Evolutionary conservation across 331 rosid genomes (phyloP), one percentile per base, ranked within the genome.

Genomic region (Quercus tomentella): DNA sequence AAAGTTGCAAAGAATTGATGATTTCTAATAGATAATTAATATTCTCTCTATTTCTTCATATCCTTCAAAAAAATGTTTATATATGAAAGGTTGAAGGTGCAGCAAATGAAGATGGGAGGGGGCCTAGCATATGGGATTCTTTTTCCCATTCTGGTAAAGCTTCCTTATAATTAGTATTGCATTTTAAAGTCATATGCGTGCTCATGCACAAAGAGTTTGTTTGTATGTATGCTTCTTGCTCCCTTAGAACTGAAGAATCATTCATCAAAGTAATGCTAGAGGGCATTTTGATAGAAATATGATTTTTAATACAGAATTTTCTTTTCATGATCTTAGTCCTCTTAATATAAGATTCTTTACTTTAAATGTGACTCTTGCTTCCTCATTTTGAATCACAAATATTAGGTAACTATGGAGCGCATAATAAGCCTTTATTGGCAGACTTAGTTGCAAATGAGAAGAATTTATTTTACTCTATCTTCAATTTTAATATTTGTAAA

Each of bases 41-140:
- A 57, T 31, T 10, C 4, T 15, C 22, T 15, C 6, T 22, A 4
- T 70, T 17, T 70, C n/a, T 49, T 14, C 21, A 52, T 45, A n/a
- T 41, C 31, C 5, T 7, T 5, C 10, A 14, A 49, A 49, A 37
- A 3, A 49, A 12, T 49, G 5, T 49, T 45, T 49, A 3, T 3
- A 49, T 18, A 1, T 72, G 5, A 20, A 61, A 86, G 92, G 89
- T 87, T 49, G 93, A 89, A 41, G 91, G 89, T n/a, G 93, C 91
- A n/a, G 91, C 90, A 8, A 57, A 52, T 11, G 71, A 83, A 81
- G 91, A 89, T 78, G 91, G 91, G 1, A 85, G 89, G 63, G 81
- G 82, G 6, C 88, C 91, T 22, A 79, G 89, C 87, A 89, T 89
- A 63, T 83, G 77, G 84, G 91, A 87, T 33, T 81, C 89, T 54